Evolutionary conservation across 352 stramenopile species (phyloP).

Genomic region (Globisporangium polare): DNA sequence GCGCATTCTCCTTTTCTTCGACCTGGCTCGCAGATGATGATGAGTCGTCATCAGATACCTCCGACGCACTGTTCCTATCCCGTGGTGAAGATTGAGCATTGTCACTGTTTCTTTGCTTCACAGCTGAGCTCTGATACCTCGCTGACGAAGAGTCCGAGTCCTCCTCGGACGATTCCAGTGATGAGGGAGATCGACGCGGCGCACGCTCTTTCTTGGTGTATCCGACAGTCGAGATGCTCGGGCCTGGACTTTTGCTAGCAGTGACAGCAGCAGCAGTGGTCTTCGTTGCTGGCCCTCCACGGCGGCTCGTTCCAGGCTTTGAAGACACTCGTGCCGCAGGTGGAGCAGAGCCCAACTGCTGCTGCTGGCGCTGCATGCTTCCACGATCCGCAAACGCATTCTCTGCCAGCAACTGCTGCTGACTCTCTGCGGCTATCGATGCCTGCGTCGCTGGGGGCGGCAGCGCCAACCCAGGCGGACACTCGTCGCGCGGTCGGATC

Average conservation of each 20-base stretch:
- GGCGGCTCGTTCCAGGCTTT: not conserved
- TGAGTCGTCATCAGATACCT: not conserved
- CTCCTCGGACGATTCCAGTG: slow-evolving; percentile 6
- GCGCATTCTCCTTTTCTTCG: slow-evolving; percentile 14
- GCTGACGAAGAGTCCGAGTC: not conserved
- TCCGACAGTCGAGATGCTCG: not conserved
- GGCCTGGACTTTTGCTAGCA: not conserved
- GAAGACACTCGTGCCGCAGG: not conserved
- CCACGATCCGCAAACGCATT: not conserved
- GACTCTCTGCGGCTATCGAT: not conserved
- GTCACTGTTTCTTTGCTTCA: slow-evolving; percentile 2
- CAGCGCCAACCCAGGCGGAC: slow-evolving; percentile 36
- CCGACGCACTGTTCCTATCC: not conserved
- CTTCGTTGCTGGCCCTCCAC: not conserved
- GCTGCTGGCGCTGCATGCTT: not conserved
- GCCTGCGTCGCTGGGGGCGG: slow-evolving; percentile 17
- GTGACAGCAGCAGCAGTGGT: not conserved
- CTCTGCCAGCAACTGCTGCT: not conserved
- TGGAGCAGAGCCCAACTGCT: not conserved
- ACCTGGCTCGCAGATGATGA: not conserved
- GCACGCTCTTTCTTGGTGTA: slow-evolving; percentile 6
- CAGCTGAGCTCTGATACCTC: not conserved
- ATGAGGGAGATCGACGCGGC: not conserved
- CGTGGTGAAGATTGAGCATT: not conserved
- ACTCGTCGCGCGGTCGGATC: slow-evolving; percentile 57